These are phyloP conservation scores for Blastobotrys persicus DNA, from an alignment of 1,139 yeast genomes.

Conservation along the genomic window DNA sequence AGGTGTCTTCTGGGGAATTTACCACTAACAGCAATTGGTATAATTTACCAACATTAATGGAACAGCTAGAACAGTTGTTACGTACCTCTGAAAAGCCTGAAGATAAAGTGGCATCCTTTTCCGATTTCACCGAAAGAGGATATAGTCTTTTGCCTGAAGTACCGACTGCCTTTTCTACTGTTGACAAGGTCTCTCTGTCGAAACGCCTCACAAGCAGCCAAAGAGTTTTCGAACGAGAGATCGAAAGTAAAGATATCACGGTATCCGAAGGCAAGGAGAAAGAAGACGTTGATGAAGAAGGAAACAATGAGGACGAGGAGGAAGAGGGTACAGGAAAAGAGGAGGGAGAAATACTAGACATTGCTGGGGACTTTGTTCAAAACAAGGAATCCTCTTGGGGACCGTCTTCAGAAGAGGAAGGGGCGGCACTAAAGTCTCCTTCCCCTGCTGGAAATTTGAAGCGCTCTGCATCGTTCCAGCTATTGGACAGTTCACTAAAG, in stretches of 20 bases:
- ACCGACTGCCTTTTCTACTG: slow-evolving; percentile 3
- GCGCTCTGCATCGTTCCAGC: background rate
- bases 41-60: background rate
- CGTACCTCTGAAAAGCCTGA: background rate
- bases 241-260: slow-evolving; percentile 22
- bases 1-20: background rate
- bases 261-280: slow-evolving; percentile 9
- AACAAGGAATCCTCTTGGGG: background rate
- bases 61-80: background rate
- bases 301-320: background rate
- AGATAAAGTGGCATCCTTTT: background rate
- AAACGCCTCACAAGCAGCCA: background rate
- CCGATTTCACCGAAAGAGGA: background rate
- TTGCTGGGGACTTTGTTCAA: no score
- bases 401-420: background rate
- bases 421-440: background rate
- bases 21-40: slow-evolving; percentile 3
- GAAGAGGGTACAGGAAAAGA: background rate
- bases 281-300: background rate
- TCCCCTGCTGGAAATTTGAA: background rate
- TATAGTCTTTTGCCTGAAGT: background rate
- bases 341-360: no score
- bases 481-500: background rate
- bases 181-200: background rate
- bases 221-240: background rate